Evolutionary conservation across 345 rosid genomes (phyloP).

Genomic region (Excoecaria agallocha): DNA sequence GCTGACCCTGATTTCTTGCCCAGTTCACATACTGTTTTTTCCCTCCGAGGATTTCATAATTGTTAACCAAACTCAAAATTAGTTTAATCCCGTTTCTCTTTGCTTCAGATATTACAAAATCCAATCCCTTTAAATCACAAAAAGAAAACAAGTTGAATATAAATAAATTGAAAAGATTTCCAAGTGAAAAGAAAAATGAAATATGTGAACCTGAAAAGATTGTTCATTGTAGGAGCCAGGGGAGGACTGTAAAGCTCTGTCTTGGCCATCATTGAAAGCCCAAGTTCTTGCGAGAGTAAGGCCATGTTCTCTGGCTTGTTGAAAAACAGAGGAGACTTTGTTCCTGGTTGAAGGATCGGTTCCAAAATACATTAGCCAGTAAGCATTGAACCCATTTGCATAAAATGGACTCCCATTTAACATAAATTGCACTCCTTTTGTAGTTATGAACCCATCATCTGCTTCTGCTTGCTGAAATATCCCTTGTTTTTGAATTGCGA

Average conservation of each 20-base stretch:
- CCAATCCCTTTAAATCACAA: constrained; percentile 61
- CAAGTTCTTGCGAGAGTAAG: constrained; percentile 80
- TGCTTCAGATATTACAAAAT: constrained; percentile 93
- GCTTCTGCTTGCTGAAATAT: constrained; percentile 37
- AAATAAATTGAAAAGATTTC: not conserved
- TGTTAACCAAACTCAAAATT: constrained; percentile 69
- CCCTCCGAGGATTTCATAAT: constrained; percentile 77
- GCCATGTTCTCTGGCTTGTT: constrained; percentile 64
- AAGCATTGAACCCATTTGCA: constrained; percentile 89
- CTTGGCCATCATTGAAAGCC: constrained; percentile 92
- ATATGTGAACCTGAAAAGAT: constrained; percentile 55
- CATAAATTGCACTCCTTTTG: constrained; percentile 57
- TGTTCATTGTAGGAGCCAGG: constrained; percentile 80
- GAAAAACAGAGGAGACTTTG: constrained; percentile 59
- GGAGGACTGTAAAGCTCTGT: constrained; percentile 60
- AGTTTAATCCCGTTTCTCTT: constrained; percentile 64
- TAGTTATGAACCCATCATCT: constrained; percentile 58
- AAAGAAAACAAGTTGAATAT: not conserved
- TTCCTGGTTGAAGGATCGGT: constrained; percentile 64
- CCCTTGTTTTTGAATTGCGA: constrained; percentile 36
- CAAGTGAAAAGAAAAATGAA: not conserved
- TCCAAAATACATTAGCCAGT: constrained; percentile 85
- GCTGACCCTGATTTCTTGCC: constrained; percentile 71
- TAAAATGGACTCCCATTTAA: constrained; percentile 72
- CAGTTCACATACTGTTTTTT: constrained; percentile 79